Evolutionary conservation across 2,329 filamentous ascomycete species (phyloP), one percentile per base, ranked within the genome.

Genomic region (Aureobasidium sp.): DNA sequence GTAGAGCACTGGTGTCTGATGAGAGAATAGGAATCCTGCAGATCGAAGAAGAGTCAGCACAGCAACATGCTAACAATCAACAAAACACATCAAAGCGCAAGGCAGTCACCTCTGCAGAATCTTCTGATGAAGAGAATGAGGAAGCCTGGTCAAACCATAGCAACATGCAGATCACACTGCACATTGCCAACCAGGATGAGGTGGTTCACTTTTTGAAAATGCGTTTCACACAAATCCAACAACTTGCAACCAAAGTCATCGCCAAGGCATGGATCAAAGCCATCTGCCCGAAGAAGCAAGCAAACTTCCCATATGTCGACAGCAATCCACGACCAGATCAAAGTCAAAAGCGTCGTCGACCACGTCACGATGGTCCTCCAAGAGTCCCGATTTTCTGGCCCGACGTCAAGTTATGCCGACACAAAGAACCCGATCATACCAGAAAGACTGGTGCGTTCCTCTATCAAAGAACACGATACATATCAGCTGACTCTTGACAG

Each of bases 251-350:
- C 74, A 91, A 91, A 72, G 76, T 85, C 29, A 85, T 91, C 58
- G 85, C 85, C 37, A 91, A 91, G 71, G 85, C 83, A 12, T 91
- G 88, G 83, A 85, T 91, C 63, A 90, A 90, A 69, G 79, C 84
- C 1, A 83, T 91, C 1, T 87, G 89, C 67, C 88, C 88, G 0
- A 90, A 88, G 74, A 91, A 91, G 72, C 88, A 90, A 72, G 86
- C 86, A 0, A 86, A 83, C 19, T 85, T 88, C 67, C 88, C 88
- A 0, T 91, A 91, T 68, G 48, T 64, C 6, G 47, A 59, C 29
- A 62, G 47, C 27, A 88, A 85, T 1, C 79, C 80, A n/a, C 82
- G 81, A 35, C 22, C 39, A 24, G 53, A 58, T n/a, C 57, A 60
- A 11, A 42, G n/a, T 17, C 59, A 61, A 29, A 53, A 53, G 14